These are phyloP conservation scores for Kodamaea restingae DNA, from an alignment of 805 yeast species.

Conservation along the genomic window DNA sequence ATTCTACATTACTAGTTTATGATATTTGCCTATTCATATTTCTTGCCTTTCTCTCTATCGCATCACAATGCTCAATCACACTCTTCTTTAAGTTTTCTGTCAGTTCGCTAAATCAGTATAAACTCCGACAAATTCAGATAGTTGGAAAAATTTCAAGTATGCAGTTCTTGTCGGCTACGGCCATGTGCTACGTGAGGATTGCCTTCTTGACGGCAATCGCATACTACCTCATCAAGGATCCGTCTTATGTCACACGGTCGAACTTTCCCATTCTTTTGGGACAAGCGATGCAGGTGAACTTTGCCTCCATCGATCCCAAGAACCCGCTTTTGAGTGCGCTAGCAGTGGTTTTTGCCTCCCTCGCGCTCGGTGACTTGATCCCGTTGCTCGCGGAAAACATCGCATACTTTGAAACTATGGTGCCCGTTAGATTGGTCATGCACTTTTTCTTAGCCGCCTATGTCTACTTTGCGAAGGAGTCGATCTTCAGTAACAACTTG, in stretches of 20 bases:
- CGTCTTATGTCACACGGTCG: constrained; percentile 40
- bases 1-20: no score
- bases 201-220: constrained; percentile 42
- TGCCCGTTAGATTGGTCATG: constrained; percentile 52
- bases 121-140: no score
- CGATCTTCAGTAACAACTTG: constrained; percentile 55
- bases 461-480: constrained; percentile 44
- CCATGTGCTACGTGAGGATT: constrained; percentile 46
- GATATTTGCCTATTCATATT: no score
- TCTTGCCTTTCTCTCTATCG: no score
- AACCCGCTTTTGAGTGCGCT: constrained; percentile 50
- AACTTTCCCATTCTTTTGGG: constrained; percentile 51
- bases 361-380: constrained; percentile 51
- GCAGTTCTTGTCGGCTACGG: constrained; percentile 50
- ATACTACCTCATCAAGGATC: constrained; percentile 46
- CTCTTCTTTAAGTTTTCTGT: no score
- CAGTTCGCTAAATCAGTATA: no score
- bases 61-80: no score
- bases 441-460: constrained; percentile 49
- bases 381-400: constrained; percentile 50
- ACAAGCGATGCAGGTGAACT: constrained; percentile 53
- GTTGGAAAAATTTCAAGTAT: no score
- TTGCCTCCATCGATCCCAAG: constrained; percentile 24
- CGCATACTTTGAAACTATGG: constrained; percentile 54
- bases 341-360: constrained; percentile 41